Base-by-base conservation (phyloP, 1,139 yeast species). In the Magnusiomyces clavatus region DNA sequence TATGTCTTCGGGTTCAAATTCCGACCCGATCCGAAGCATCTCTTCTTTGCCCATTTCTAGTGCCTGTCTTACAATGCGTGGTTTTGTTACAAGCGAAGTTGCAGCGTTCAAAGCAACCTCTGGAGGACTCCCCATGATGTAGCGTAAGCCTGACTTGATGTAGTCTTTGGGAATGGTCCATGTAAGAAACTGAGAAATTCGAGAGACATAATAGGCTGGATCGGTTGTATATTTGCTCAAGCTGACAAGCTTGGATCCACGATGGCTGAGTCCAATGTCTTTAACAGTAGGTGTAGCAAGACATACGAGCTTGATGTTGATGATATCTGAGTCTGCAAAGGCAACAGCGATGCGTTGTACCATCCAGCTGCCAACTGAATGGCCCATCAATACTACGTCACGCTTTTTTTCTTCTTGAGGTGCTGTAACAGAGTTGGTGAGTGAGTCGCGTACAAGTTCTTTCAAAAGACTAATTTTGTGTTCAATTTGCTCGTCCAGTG, bases 201-300 rank as follows among this genome's bases (percentile, higher is more conserved):
- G 50, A 17, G 56, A 56, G 6, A 56, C 31, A 11, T 24, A 42
- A 29, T 44, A 38, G 39, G 55, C 57, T 5, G 51, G 51, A 35
- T 48, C 39, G 6, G 42, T 39, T 20, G 53, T 24, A 29, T 52
- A 47, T n/a, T 46, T 38, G 12, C 54, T 53, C 5, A 77, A 52
- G 24, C 58, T 54, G 2, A 69, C 61, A 47, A 81, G 67, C 14
- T 58, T 48, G 2, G 61, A 59, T 0, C 89, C 89, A 17, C 78
- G 76, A 11, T 65, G 68, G 2, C 84, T 78, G 45, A 66, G 63
- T 16, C 77, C 77, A 39, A 83, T 78, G 56, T 81, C 81, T 24
- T 73, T 69, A 19, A 83, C 71, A 0, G 89, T 81, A 1, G 89
- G 89, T 44, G 84, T 81, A 14, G 82, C 68, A 51, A 83, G 66